Conservation (phyloP, 208 protist genomes). For the Leishmania tropica region DNA sequence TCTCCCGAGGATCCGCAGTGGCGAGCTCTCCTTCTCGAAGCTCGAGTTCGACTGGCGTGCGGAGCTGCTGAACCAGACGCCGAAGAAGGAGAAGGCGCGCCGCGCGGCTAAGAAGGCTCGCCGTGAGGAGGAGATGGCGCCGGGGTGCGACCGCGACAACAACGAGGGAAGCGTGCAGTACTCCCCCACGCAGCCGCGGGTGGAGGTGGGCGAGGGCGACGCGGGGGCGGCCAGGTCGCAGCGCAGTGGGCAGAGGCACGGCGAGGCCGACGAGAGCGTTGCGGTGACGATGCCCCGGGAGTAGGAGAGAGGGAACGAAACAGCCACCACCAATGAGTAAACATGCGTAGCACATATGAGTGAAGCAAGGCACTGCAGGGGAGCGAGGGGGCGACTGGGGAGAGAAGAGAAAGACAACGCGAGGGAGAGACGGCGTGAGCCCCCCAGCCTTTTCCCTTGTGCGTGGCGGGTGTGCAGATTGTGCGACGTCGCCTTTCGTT, state of each 20-base stretch:
- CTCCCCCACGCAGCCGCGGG: constrained; percentile 9
- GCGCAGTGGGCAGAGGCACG: background rate
- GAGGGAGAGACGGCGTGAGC: background rate
- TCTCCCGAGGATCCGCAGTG: constrained; percentile 38
- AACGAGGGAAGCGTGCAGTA: constrained; percentile 9
- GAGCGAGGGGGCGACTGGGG: background rate
- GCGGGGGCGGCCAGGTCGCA: background rate
- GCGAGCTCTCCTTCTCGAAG: constrained; percentile 42
- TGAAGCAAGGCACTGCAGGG: background rate
- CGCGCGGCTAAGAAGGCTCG: constrained; percentile 26
- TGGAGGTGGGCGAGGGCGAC: constrained; percentile 9
- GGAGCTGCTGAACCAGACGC: constrained; percentile 46
- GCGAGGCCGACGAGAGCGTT: background rate
- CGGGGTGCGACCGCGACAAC: background rate
- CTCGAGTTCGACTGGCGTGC: constrained; percentile 54
- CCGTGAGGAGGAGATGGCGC: constrained; percentile 21
- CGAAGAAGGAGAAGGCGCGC: constrained; percentile 36
- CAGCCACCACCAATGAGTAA: background rate
- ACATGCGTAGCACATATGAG: background rate
- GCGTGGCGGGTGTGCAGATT: background rate
- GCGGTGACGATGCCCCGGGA: constrained; percentile 14
- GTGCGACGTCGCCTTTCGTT: background rate
- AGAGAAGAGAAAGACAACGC: background rate
- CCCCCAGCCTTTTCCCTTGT: background rate
- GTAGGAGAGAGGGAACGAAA: background rate